Base-by-base conservation (phyloP, 441 rosid genomes). In the Corymbia citriodora region DNA sequence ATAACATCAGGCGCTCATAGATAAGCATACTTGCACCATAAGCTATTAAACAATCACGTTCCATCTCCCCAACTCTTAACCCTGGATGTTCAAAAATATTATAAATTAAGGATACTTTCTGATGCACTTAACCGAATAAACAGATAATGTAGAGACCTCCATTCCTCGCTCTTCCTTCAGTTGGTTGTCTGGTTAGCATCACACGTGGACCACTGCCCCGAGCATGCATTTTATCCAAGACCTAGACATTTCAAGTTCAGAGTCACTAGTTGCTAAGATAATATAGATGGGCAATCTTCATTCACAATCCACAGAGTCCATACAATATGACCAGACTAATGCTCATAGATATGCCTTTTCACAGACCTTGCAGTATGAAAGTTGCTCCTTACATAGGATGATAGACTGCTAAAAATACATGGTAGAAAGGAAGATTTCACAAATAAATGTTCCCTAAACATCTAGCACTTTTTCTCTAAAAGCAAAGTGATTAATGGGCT, bases 61-160 rank as follows among this genome's bases (percentile, higher is more conserved):
- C 99, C 99, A 97, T 98, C 94, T 98, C 99, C 92, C 99, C 99
- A 33, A 98, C 99, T 93, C 99, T 91, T 88, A 98, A 94, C 88
- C 99, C 99, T 98, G 93, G 50, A 90, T 90, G 88, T n/a, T 33
- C 63, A 86, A 18, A 48, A 89, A 33, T 4, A 70, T 31, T 40
- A 90, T 88, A 50, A 87, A 92, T 59, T 36, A 87, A 59, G 85
- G 15, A 89, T 79, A n/a, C 72, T 79, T 89, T 57, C 16, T 55
- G 55, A 63, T 33, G 23, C 88, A 52, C 19, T 65, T 88, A 91
- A 88, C 83, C 59, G 49, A 90, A 54, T 85, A 82, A 79, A 79
- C 13, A 85, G 65, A 83, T 89, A 23, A 91, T 33, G 55, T 49
- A 92, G 90, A 85, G 89, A 96, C 99, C 99, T 96, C 99, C 99